Base-by-base conservation (phyloP, 139 green algal genomes). In the Parachlorella kessleri region DNA sequence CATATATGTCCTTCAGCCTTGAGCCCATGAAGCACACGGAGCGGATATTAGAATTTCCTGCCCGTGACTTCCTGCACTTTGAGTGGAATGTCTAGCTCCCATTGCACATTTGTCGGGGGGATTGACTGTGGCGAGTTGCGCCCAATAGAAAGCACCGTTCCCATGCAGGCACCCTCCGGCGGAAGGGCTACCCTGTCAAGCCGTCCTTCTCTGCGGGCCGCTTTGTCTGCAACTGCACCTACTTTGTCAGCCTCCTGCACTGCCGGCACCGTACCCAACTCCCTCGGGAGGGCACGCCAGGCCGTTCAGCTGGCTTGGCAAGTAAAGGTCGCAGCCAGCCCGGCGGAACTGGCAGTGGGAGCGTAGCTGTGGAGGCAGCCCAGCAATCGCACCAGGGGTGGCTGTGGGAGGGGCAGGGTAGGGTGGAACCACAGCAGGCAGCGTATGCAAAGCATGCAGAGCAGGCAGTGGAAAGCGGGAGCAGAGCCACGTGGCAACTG, bases 191-290 rank as follows among this genome's bases (percentile, higher is more conserved):
- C 35, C 14, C 55, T 4, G 66, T 59, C 33, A 33, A 26, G 2
- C 54, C 83, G 7, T 84, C 71, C 0, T 24, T 59, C 35, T 82
- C 91, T 38, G 78, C 87, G 0, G 87, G 87, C 1, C 82, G 79
- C 48, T 91, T 82, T 67, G 40, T 91, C 0, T 91, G 87, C 82
- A 91, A 91, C 73, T 88, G 65, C 54, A 77, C 68, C 32, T 87
- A 85, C 53, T 85, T 75, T 69, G 64, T 65, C 14, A 72, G 55
- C 36, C 54, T 75, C 48, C 48, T 28, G 21, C 48, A 59, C 21
- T 59, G 48, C 48, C 14, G 21, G 48, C 48, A 59, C 48, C 48
- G 21, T 18, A 59, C 48, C 48, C 14, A 59, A 18, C 48, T 18
- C 21, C 48, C 48, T 18, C 48, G 48, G 48, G 48, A 18, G 48